These are phyloP conservation scores for Furcasterigmium sp. DNA, from an alignment of 2,329 filamentous ascomycete genomes.

Conservation along the genomic window DNA sequence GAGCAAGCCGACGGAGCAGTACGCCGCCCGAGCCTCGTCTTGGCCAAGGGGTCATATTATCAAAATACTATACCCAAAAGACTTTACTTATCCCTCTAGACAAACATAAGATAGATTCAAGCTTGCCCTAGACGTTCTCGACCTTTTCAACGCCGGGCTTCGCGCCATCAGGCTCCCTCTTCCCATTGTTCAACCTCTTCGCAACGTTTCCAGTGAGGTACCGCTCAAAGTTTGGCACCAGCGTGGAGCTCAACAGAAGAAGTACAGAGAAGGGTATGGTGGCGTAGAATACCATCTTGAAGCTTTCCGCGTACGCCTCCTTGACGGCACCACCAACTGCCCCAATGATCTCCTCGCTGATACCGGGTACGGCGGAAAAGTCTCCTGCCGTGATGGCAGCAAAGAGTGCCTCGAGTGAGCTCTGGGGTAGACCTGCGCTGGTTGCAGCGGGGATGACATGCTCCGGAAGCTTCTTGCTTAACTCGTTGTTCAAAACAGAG, in stretches of 20 bases:
- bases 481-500: constrained; percentile 28
- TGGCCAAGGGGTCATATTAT: too few relatives aligned
- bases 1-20: too few relatives aligned
- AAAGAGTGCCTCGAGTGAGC: constrained; percentile 25
- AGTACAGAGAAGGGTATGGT: constrained; percentile 33
- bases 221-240: constrained; percentile 35
- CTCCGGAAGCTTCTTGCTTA: constrained; percentile 23
- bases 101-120: too few relatives aligned
- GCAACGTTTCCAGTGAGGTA: constrained; percentile 37
- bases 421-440: constrained; percentile 26
- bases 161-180: neutral
- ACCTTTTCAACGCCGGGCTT: neutral
- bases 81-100: too few relatives aligned
- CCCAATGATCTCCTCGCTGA: constrained; percentile 24
- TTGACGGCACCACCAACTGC: constrained; percentile 28
- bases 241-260: constrained; percentile 27
- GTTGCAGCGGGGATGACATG: constrained; percentile 28
- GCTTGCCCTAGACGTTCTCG: neutral
- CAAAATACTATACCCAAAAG: too few relatives aligned
- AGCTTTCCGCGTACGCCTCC: constrained; percentile 35
- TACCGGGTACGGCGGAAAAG: constrained; percentile 24
- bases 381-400: constrained; percentile 23
- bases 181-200: constrained; percentile 29
- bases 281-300: constrained; percentile 35
- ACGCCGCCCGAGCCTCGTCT: too few relatives aligned